Base-by-base conservation (phyloP, 257 asterid species). In the Leptodermis oblonga region DNA sequence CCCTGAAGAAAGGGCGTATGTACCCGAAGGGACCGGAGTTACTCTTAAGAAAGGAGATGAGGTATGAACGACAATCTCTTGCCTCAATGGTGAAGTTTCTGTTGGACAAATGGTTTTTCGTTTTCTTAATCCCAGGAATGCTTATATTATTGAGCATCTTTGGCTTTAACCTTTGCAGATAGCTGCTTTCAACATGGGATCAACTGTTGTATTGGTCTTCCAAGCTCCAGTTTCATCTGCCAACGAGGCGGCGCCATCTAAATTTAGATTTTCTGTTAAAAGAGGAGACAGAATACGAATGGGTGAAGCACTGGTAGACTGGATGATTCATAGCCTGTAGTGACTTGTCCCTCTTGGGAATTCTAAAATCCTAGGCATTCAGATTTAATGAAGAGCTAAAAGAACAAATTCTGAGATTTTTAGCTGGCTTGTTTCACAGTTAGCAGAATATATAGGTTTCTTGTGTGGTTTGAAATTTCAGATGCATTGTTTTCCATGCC, bases 101-200 rank as follows among this genome's bases (percentile, higher is more conserved):
- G 20, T 59, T 59, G 46, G 58, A 67, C 43, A 49, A 43, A 17
- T 12, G 7, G 53, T 3, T 53, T 31, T 41, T 17, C 23, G 1
- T 12, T 7, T 22, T 3, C 34, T 18, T 2, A 5, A 0, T 1
- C 1, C 14, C n/a, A 17, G 0, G 1, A 20, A 20, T 30, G 4
- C n/a, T n/a, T n/a, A n/a, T 46, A 25, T 65, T 33, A 41, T 59
- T 74, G 15, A 26, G 41, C 56, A 70, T n/a, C 48, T 62, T 7
- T 37, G 23, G 68, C 67, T 59, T 69, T 37, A 73, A 33, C 36
- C 58, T 64, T 37, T 80, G 78, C 88, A 90, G 99, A 74, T 93
- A 54, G 99, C 84, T 55, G 95, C 95, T 67, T 93, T 93, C 84
- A 93, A 88, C 75, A 87, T 93, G 97, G 99, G 99, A 65, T 93